phyloP scores from a whole-genome alignment of 164 flowering plant genomes.

The Platanus orientalis region DNA sequence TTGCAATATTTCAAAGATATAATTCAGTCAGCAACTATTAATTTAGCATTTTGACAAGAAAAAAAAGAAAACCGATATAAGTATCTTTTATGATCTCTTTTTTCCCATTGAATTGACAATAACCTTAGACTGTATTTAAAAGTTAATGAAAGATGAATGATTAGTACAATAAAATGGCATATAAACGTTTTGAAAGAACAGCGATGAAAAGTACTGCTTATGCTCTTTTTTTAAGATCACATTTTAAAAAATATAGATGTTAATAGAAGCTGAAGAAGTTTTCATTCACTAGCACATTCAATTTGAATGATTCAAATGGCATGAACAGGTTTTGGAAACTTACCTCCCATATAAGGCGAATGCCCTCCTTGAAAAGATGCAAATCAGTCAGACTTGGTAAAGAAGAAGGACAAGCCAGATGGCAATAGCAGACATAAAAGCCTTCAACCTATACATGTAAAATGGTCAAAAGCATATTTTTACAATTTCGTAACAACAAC shows the following conservation, averaged over 20 bases:
- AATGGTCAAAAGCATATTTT: background rate
- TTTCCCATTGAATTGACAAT: too few relatives aligned
- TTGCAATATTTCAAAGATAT: background rate
- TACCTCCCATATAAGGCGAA: constrained; percentile 99
- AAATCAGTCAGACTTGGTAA: constrained; percentile 92
- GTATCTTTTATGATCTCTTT: too few relatives aligned
- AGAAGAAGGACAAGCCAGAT: constrained; percentile 81
- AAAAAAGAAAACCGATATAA: background rate
- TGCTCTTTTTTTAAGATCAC: too few relatives aligned
- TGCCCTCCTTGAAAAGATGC: constrained; percentile 98
- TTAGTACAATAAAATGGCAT: too few relatives aligned
- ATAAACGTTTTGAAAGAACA: too few relatives aligned
- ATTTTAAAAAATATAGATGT: too few relatives aligned
- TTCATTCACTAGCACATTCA: background rate
- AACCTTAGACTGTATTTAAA: too few relatives aligned
- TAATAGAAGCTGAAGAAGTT: too few relatives aligned
- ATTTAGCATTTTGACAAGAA: background rate
- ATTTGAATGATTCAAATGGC: too few relatives aligned
- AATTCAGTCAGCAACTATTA: background rate
- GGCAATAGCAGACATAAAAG: constrained; percentile 94
- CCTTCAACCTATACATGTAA: constrained; percentile 66
- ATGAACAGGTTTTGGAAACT: background rate
- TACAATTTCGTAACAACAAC: background rate
- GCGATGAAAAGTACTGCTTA: too few relatives aligned
- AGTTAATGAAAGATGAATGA: too few relatives aligned